Evolutionary conservation across 116 monocot genomes (phyloP).

Genomic region (Dioscorea cayenensis): DNA sequence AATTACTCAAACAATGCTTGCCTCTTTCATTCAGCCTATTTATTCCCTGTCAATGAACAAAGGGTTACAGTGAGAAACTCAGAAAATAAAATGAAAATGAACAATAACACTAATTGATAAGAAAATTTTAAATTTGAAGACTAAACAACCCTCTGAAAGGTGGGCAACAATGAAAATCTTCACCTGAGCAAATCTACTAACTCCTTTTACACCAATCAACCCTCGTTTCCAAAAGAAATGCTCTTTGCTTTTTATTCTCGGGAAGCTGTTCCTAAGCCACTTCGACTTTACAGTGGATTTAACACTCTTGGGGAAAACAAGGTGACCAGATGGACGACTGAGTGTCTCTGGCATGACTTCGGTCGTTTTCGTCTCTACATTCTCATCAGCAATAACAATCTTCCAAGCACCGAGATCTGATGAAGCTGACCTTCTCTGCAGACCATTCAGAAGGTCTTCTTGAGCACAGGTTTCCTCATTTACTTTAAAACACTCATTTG

Average conservation of each 20-base stretch:
- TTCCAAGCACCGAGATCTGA: slow-evolving; percentile 42
- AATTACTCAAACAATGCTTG: slow-evolving; percentile 14
- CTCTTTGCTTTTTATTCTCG: slow-evolving; percentile 49
- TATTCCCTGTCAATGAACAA: slow-evolving; percentile 25
- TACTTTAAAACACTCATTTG: slow-evolving; percentile 15
- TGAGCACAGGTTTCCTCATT: slow-evolving; percentile 9
- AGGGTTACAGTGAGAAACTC: not conserved
- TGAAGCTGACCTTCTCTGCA: slow-evolving; percentile 16
- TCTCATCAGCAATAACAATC: slow-evolving; percentile 36
- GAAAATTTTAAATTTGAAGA: not conserved
- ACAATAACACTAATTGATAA: no score
- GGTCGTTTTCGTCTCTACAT: slow-evolving; percentile 16
- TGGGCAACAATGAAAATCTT: not conserved
- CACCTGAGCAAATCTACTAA: slow-evolving; percentile 17
- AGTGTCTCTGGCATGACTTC: slow-evolving; percentile 16
- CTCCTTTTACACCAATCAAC: slow-evolving; percentile 20
- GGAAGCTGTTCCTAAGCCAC: slow-evolving; percentile 31
- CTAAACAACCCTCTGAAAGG: not conserved
- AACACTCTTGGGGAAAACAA: slow-evolving; percentile 20
- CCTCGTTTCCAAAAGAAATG: slow-evolving; percentile 14
- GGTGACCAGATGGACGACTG: slow-evolving; percentile 10
- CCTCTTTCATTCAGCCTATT: slow-evolving; percentile 27
- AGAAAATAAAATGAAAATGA: not conserved
- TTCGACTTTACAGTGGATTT: slow-evolving; percentile 28
- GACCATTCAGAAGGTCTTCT: slow-evolving; percentile 10